Conservation (phyloP, 2,329 filamentous ascomycete genomes). For the Byssoonygena ceratinophila region DNA sequence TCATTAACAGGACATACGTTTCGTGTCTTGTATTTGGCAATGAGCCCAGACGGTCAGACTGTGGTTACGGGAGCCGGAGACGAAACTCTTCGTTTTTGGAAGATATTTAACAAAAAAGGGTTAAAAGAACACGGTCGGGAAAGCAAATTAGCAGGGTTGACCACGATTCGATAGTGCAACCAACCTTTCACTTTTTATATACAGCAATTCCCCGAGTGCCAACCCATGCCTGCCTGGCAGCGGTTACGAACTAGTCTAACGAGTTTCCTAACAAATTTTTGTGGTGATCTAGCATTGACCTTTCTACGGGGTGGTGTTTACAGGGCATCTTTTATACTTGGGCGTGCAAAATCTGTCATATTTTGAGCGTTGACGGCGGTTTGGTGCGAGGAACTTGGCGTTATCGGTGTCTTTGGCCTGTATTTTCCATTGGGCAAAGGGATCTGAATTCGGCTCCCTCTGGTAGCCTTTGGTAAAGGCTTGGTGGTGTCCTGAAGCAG, state of each 20-base stretch:
- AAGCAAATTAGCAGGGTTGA: conserved; percentile 63
- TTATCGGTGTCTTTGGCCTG: neutral
- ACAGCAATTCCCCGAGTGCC: neutral
- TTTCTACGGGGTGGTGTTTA: neutral
- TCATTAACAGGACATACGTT: conserved; percentile 94
- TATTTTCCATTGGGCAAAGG: neutral
- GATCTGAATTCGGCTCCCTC: neutral
- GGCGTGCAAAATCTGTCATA: conserved; percentile 4
- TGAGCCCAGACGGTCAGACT: conserved; percentile 89
- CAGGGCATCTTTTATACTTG: conserved; percentile 1
- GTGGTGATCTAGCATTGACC: conserved; percentile 6
- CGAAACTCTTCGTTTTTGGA: conserved; percentile 94
- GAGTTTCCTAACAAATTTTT: conserved; percentile 7
- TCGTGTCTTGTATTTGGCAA: conserved; percentile 87
- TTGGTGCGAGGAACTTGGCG: neutral
- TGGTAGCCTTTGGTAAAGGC: neutral
- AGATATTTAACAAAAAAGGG: conserved; percentile 76
- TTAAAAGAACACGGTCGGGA: conserved; percentile 56
- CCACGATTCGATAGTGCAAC: conserved; percentile 55
- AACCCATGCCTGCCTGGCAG: too few relatives aligned
- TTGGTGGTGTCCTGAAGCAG: too few relatives aligned
- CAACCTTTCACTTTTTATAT: neutral
- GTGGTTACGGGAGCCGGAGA: conserved; percentile 95
- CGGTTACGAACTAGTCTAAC: neutral
- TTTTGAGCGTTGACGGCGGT: conserved; percentile 9